Conservation (phyloP, 306 rosid genomes). For the Cucurbita pepo region DNA sequence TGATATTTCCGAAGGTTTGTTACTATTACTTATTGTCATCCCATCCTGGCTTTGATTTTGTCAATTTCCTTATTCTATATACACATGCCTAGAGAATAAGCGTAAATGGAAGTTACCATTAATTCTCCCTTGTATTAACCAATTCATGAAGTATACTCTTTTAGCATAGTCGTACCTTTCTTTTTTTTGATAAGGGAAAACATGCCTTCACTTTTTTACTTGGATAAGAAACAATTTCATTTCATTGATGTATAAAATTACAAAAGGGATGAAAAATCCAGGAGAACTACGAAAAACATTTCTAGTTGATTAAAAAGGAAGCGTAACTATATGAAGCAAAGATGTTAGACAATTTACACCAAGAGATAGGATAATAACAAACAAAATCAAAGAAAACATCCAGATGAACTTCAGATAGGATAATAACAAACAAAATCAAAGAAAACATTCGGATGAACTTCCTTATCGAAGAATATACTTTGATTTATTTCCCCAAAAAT, state of each 20-base stretch:
- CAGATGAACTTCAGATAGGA: not conserved
- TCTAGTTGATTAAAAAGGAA: no score
- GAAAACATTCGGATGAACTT: not conserved
- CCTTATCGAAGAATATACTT: not conserved
- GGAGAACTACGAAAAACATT: no score
- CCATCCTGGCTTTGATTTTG: not conserved
- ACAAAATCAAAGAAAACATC: not conserved
- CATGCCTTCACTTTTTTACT: not conserved
- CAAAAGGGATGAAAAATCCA: no score
- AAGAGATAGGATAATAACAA: no score
- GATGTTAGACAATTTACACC: not conserved
- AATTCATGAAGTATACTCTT: no score
- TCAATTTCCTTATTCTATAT: not conserved
- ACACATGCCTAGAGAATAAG: not conserved
- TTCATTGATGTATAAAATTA: no score
- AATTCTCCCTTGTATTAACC: not conserved
- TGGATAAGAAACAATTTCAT: no score
- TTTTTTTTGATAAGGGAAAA: not conserved
- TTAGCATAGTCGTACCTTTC: no score
- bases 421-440: not conserved
- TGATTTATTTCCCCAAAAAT: not conserved
- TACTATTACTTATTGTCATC: not conserved
- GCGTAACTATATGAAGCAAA: not conserved
- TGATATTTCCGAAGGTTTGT: conserved; percentile 56
- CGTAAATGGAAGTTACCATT: not conserved